Conservation (phyloP, 208 protist species). For the Leishmania gerbilli region DNA sequence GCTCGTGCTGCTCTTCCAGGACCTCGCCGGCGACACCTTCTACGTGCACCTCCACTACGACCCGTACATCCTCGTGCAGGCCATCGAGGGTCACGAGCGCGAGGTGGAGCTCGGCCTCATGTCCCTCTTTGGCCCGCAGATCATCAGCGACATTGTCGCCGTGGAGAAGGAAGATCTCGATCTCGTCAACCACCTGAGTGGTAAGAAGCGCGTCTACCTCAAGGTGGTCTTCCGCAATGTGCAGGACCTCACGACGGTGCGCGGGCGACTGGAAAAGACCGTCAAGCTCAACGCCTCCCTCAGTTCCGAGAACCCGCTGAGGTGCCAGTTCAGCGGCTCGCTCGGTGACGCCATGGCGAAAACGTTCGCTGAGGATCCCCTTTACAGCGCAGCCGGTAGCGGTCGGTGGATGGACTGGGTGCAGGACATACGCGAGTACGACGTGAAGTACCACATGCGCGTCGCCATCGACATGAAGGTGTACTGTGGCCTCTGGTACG, state of each 20-base stretch:
- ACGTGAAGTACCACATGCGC: conserved; percentile 99
- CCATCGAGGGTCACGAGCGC: conserved; percentile 81
- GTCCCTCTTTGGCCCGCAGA: conserved; percentile 83
- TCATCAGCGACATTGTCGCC: conserved; percentile 81
- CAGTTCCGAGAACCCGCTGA: conserved; percentile 43
- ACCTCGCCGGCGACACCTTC: conserved; percentile 83
- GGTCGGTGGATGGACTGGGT: conserved; percentile 92
- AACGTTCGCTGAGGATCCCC: conserved; percentile 61
- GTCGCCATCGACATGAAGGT: conserved; percentile 97
- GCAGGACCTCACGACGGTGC: conserved; percentile 91
- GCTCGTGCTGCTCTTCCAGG: conserved; percentile 81
- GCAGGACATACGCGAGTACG: conserved; percentile 98
- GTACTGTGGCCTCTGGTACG: conserved; percentile 97
- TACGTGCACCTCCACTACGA: conserved; percentile 71
- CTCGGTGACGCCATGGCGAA: conserved; percentile 75
- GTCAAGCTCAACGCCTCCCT: conserved; percentile 70
- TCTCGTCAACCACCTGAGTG: conserved; percentile 97
- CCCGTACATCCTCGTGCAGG: conserved; percentile 80
- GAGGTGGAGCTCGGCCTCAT: conserved; percentile 96
- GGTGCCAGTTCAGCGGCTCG: conserved; percentile 59
- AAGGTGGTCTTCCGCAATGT: conserved; percentile 97
- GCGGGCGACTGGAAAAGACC: conserved; percentile 78
- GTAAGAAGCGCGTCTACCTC: conserved; percentile 90
- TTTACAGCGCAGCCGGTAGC: conserved; percentile 25
- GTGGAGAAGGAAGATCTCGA: conserved; percentile 97